A percentile compares a stretch with the other conserved stretches of the same genome.
phyloP scores from a whole-genome alignment of 2,329 filamentous ascomycete genomes.

The Orbilia ellipsospora region DNA sequence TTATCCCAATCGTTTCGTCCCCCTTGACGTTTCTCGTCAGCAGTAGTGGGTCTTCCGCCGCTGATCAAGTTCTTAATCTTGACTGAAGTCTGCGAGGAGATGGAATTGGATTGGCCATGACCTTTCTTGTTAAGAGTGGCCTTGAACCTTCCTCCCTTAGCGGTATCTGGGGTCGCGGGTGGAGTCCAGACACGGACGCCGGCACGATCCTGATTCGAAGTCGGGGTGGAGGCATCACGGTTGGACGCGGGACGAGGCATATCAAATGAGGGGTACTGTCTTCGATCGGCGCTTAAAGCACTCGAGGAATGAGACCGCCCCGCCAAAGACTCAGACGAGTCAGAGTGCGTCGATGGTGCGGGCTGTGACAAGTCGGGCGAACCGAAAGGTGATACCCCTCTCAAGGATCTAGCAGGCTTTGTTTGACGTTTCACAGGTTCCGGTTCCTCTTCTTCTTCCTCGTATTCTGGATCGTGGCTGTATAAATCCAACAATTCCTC shows the following conservation, averaged over 20 bases:
- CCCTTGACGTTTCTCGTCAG: slow-evolving; percentile 50
- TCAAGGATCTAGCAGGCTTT: slow-evolving; percentile 38
- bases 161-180: slow-evolving; percentile 58
- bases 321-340: slow-evolving; percentile 44
- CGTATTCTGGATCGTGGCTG: slow-evolving; percentile 45
- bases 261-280: slow-evolving; percentile 46
- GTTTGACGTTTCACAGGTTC: slow-evolving; percentile 52
- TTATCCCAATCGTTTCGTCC: slow-evolving; percentile 67
- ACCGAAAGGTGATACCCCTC: slow-evolving; percentile 39
- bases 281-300: slow-evolving; percentile 37
- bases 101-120: slow-evolving; percentile 59
- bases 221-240: slow-evolving; percentile 38
- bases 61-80: slow-evolving; percentile 64
- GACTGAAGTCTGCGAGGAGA: slow-evolving; percentile 59
- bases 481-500: slow-evolving; percentile 51
- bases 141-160: slow-evolving; percentile 55
- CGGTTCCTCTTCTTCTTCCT: slow-evolving; percentile 38
- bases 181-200: slow-evolving; percentile 58
- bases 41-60: slow-evolving; percentile 47
- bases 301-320: slow-evolving; percentile 40
- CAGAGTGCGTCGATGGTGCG: slow-evolving; percentile 41
- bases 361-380: slow-evolving; percentile 47
- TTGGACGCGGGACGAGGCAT: slow-evolving; percentile 42
- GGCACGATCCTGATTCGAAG: slow-evolving; percentile 45
- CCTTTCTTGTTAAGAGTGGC: slow-evolving; percentile 60